Percentiles rank a stretch among this genome's conserved stretches.
Evolutionary conservation across 495 filamentous ascomycete genomes (phyloP).

Genomic region (Massariosphaeria phaeospora): DNA sequence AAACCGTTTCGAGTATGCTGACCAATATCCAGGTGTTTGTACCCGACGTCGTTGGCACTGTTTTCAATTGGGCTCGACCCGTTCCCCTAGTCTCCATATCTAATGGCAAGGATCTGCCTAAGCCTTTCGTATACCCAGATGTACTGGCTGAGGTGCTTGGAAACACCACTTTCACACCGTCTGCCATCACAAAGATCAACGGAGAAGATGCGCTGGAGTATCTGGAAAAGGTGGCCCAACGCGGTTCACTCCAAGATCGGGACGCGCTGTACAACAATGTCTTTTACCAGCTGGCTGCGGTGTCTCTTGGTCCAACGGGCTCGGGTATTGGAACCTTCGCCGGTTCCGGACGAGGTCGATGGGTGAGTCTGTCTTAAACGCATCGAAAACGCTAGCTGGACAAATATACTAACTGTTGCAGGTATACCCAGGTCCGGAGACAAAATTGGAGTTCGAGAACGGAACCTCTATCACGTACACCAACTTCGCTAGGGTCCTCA

Average conservation of each 20-base stretch:
- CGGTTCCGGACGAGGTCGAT: conserved; percentile 29
- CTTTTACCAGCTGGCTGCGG: conserved; percentile 32
- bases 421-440: conserved; percentile 32
- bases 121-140: conserved; percentile 35
- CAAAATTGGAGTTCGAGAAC: conserved; percentile 35
- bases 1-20: no score
- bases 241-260: conserved; percentile 32
- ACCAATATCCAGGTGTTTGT: no score
- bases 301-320: conserved; percentile 30
- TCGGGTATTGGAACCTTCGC: conserved; percentile 38
- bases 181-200: conserved; percentile 35
- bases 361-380: not conserved
- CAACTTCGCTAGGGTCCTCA: conserved; percentile 28
- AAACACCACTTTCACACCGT: conserved; percentile 34
- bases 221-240: conserved; percentile 32
- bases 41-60: conserved; percentile 33
- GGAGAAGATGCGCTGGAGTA: conserved; percentile 35
- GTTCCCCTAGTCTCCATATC: conserved; percentile 37
- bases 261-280: conserved; percentile 36
- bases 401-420: not conserved
- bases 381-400: not conserved
- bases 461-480: conserved; percentile 23
- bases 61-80: conserved; percentile 36
- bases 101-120: conserved; percentile 34
- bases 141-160: conserved; percentile 33